Evolutionary conservation across 768 basidiomycete genomes (phyloP).

Genomic region (Pisolithus orientalis): DNA sequence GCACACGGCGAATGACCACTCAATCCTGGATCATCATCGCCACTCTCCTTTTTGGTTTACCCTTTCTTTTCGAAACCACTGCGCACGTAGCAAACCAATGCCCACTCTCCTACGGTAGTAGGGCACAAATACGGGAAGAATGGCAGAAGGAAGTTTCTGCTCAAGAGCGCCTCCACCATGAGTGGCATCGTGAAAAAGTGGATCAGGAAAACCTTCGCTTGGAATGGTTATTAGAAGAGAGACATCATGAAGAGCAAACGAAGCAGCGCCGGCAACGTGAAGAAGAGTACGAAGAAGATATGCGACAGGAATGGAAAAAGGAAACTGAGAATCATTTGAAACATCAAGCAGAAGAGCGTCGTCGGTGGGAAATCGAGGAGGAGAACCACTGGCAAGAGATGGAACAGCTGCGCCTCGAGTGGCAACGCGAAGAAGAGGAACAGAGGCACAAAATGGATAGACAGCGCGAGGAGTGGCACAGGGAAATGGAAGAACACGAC

Average conservation of each 20-base stretch:
- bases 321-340: not conserved
- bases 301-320: not conserved
- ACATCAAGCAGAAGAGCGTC: not conserved
- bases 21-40: not conserved
- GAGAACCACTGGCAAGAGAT: not conserved
- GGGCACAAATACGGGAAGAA: not conserved
- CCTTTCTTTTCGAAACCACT: not conserved
- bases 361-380: not conserved
- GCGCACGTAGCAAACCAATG: not conserved
- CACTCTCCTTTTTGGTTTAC: not conserved
- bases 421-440: no score
- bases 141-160: not conserved
- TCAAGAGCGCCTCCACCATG: not conserved
- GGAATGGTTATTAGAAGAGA: not conserved
- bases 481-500: not conserved
- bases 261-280: not conserved
- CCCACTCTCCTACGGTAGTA: not conserved
- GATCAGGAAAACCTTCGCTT: not conserved
- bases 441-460: not conserved
- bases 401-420: no score
- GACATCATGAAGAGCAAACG: not conserved
- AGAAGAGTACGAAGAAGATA: not conserved
- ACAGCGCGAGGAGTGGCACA: not conserved
- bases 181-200: not conserved
- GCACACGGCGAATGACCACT: not conserved